A percentile compares a stretch with the other conserved stretches of the same genome.
Evolutionary conservation across 2,329 filamentous ascomycete genomes (phyloP).

Genomic region (Diaporthe capsici): DNA sequence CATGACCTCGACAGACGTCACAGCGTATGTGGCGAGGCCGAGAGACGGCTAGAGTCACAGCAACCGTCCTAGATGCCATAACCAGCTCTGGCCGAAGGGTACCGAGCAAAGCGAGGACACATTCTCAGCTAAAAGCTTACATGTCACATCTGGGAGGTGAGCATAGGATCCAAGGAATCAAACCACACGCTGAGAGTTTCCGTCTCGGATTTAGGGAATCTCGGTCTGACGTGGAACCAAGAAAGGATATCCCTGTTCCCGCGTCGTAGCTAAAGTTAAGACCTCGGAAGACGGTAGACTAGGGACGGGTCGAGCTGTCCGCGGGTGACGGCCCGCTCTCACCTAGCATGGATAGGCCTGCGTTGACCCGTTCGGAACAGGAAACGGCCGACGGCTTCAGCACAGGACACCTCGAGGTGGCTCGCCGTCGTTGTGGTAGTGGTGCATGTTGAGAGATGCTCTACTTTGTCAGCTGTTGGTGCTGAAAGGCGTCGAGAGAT

Average conservation of each 20-base stretch:
- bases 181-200: conserved; percentile 7
- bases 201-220: not conserved
- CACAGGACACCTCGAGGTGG: not conserved
- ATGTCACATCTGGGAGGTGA: not conserved
- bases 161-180: not conserved
- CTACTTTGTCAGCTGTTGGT: not conserved
- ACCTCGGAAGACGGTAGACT: not conserved
- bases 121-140: not conserved
- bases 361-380: not conserved
- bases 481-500: not conserved
- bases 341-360: not conserved
- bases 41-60: not conserved
- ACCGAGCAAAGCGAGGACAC: not conserved
- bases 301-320: conserved; percentile 6
- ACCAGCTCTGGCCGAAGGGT: not conserved
- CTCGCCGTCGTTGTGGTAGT: not conserved
- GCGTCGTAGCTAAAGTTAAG: not conserved
- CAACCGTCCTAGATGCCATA: too few species aligned
- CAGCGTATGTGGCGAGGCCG: too few species aligned
- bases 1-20: not conserved
- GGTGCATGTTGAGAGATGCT: not conserved
- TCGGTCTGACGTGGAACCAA: not conserved
- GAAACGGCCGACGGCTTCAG: not conserved
- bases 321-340: not conserved
- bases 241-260: not conserved